Percentiles rank a stretch among this genome's conserved stretches.
These are phyloP conservation scores for Cercospora janseana DNA, from an alignment of 2,329 filamentous ascomycete genomes.

Conservation along the genomic window DNA sequence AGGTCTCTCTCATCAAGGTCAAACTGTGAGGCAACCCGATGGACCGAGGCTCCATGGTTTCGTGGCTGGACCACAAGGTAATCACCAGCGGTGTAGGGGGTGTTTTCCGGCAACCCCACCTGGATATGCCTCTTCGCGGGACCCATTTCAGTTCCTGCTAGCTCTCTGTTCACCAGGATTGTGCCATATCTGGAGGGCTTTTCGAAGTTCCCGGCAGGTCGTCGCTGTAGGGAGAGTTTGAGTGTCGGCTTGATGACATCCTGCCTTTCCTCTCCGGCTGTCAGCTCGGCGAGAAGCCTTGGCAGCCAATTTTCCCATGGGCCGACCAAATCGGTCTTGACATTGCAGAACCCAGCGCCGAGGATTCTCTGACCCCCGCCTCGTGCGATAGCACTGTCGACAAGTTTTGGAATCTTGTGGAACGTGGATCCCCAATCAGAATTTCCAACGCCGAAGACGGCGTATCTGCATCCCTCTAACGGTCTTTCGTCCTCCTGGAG, in stretches of 20 bases:
- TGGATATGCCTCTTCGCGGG: slow-evolving; percentile 57
- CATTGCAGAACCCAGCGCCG: slow-evolving; percentile 39
- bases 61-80: slow-evolving; percentile 37
- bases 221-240: slow-evolving; percentile 7
- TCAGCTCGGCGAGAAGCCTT: slow-evolving; percentile 4
- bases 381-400: slow-evolving; percentile 37
- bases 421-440: slow-evolving; percentile 46
- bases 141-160: slow-evolving; percentile 51
- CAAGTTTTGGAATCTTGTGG: slow-evolving; percentile 42
- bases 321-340: slow-evolving; percentile 41
- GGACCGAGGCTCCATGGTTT: slow-evolving; percentile 57
- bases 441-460: slow-evolving; percentile 46
- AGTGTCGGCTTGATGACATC: background rate
- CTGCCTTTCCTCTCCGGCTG: background rate
- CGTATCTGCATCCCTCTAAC: slow-evolving; percentile 40
- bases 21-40: slow-evolving; percentile 62
- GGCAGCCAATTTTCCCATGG: slow-evolving; percentile 44
- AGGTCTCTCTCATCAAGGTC: slow-evolving; percentile 63
- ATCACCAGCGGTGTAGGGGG: slow-evolving; percentile 63
- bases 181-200: slow-evolving; percentile 41
- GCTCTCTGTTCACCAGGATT: slow-evolving; percentile 53
- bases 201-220: background rate
- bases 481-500: slow-evolving; percentile 14
- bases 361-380: slow-evolving; percentile 36
- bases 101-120: slow-evolving; percentile 42